Base-by-base conservation (phyloP, 2,329 filamentous ascomycete genomes). In the Alternaria sp. region DNA sequence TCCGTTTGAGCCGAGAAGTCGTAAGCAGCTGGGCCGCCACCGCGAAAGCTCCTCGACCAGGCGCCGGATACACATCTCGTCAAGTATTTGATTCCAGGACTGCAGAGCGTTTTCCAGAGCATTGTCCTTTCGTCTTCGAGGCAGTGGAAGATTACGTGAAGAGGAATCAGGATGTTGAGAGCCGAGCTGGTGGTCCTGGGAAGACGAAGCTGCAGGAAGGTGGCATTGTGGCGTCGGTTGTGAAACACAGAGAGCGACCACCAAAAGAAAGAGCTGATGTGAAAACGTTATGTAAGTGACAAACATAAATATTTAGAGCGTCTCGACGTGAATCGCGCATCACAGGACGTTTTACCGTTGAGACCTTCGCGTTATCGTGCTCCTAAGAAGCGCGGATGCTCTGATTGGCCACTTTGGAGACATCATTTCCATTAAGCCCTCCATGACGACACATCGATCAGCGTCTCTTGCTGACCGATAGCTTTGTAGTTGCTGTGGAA, bases 41-140 rank as follows among this genome's bases (percentile, higher is more conserved):
- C 21, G 10, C 17, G 26, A 13, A 56, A 44, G 36, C 39, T 24
- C 6, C 24, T 56, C 26, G 52, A 55, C 23, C 41, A 55, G 28
- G 34, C 41, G 13, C 52, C 42, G 33, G n/a, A 10, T 14, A 17
- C 17, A 4, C 49, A 49, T 31, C 14, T 55, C n/a, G 52, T 41
- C n/a, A 49, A 41, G 44, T 54, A 40, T 21, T 28, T 54, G 14
- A 54, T 54, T 13, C 41, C 51, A 26, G 13, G 21, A 8, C 14
- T 6, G 11, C 13, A 34, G 28, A 5, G 28, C 5, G 3, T 9
- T 29, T 29, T 34, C 5, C 4, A 21, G 23, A 4, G 14, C 24
- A 26, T 45, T 26, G 28, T 31, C 24, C 44, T 13, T 13, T 45
- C 8, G 11, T 17, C n/a, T 50, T 24, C n/a, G 21, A 50, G 14